Base-by-base conservation (phyloP, 2,329 filamentous ascomycete genomes). In the Aspergillus fumigatiaffinis region DNA sequence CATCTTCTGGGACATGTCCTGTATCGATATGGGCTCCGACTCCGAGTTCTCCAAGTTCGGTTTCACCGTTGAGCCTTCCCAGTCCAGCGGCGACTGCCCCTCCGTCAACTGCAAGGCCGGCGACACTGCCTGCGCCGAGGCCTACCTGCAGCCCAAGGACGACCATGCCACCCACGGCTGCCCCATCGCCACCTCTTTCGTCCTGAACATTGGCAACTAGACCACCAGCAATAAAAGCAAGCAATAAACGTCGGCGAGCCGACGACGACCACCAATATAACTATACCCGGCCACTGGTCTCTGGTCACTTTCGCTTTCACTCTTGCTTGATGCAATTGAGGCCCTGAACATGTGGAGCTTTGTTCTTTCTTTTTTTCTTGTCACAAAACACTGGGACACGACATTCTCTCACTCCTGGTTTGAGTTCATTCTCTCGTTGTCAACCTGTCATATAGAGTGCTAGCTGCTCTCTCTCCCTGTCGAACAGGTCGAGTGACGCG, bases 141-240 rank as follows among this genome's bases (percentile, higher is more conserved):
- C 73, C 50, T 77, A 77, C 64, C 68, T 76, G 63, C 55, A 71
- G 59, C 73, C 73, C 17, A 65, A 67, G 28, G 75, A 77, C 64
- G 67, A 77, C 67, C 66, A 71, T 42, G 75, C 75, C 42, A 77
- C 75, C 49, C 72, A 76, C 60, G 71, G 73, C 55, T 77, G 75
- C 66, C 67, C 71, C 48, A 67, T 71, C 55, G 50, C 67, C 57
- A 68, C 72, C 51, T 63, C 66, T 53, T 69, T 77, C 54, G 59
- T 61, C 23, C 56, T 77, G 52, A 66, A 60, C 54, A 66, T 77
- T 52, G 75, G 74, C 49, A 55, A 55, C 42, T 63, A 61, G 54
- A 29, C 4, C 9, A 4, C 28, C 10, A 29, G 25, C 25, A 26
- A 26, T 5, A 26, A 6, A 26, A 26, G 20, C n/a, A 25, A 25